Conservation (phyloP, 2,329 filamentous ascomycete genomes). For the Elsinoe necatrix region DNA sequence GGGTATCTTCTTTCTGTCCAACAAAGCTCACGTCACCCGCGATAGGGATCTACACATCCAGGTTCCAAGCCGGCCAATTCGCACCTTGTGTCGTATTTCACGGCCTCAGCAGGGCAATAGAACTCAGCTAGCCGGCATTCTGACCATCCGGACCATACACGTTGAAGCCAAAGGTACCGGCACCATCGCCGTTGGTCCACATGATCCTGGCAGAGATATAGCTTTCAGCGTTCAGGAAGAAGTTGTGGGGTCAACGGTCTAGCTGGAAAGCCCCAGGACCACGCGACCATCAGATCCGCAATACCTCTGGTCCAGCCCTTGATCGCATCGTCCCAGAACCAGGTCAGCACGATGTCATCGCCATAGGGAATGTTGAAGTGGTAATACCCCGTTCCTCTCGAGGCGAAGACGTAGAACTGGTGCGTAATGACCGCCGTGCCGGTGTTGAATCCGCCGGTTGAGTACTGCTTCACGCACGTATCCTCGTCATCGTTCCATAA, state of each 20-base stretch:
- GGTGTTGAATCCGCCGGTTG: neutral
- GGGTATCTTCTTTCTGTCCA: neutral
- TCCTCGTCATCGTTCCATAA: neutral
- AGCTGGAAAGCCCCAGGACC: neutral
- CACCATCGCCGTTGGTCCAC: conserved; percentile 4
- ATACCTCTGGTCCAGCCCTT: conserved; percentile 21
- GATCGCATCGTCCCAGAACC: conserved; percentile 22
- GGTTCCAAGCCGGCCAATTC: neutral
- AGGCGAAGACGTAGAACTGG: conserved; percentile 18
- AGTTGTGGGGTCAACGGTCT: neutral
- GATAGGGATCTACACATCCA: neutral
- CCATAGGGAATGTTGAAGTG: conserved; percentile 20
- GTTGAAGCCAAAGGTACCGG: conserved; percentile 15
- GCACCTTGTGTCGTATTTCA: neutral
- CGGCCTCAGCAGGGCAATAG: neutral
- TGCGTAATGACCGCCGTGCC: conserved; percentile 10
- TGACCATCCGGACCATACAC: conserved; percentile 15
- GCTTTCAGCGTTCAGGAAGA: neutral
- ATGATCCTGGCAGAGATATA: neutral
- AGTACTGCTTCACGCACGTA: neutral
- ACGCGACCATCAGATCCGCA: conserved; percentile 18
- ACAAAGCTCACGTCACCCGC: neutral
- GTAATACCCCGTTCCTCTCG: conserved; percentile 21
- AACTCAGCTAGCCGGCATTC: neutral
- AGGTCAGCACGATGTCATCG: conserved; percentile 24